Conservation (phyloP, 306 rosid species). For the Lathyrus tuberosus region DNA sequence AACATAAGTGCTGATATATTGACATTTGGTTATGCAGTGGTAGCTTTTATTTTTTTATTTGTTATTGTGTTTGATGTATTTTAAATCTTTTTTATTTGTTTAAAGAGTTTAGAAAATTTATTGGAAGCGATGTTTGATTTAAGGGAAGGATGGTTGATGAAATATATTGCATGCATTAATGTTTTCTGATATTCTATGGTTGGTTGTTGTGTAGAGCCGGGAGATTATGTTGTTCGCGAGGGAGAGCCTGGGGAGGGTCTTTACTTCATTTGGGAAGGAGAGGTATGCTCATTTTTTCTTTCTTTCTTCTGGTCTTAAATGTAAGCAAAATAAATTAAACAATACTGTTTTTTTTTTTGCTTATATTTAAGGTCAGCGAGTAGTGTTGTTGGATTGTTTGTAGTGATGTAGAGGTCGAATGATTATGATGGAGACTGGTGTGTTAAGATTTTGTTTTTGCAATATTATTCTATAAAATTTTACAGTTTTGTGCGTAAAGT, state of each 20-base stretch:
- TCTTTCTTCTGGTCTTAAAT: neutral
- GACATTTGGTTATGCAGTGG: neutral
- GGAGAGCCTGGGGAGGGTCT: slow-evolving; percentile 79
- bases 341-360: neutral
- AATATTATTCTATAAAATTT: neutral
- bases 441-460: slow-evolving; percentile 19
- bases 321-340: too few relatives aligned
- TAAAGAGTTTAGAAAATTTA: slow-evolving; percentile 10
- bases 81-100: neutral
- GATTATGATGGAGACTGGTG: neutral
- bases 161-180: neutral
- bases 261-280: slow-evolving; percentile 94
- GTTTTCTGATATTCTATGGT: slow-evolving; percentile 25
- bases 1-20: too few relatives aligned
- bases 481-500: slow-evolving; percentile 28
- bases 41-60: neutral
- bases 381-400: neutral
- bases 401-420: slow-evolving; percentile 7
- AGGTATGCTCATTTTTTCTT: slow-evolving; percentile 52
- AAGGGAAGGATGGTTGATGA: neutral
- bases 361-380: neutral
- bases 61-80: slow-evolving; percentile 1
- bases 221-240: slow-evolving; percentile 75
- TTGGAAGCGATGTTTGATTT: slow-evolving; percentile 31
- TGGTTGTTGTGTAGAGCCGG: slow-evolving; percentile 51